Conservation (phyloP, 225 moss, liverwort and hornwort species). For the Marchantia paleacea region DNA sequence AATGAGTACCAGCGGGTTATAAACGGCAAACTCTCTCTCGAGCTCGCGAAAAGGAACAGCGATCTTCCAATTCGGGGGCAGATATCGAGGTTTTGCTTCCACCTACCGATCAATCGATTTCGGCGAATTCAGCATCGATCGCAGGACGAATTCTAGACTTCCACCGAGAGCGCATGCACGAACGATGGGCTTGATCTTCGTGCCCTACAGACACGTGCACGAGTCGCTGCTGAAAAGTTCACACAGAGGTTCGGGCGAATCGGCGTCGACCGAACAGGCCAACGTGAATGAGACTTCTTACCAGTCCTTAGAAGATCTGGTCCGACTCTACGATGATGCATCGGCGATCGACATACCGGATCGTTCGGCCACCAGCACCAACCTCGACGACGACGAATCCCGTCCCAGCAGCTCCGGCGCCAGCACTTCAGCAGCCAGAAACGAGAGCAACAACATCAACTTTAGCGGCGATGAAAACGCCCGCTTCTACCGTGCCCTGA, state of each 20-base stretch:
- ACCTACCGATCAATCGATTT: too few species aligned
- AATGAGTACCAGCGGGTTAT: too few species aligned
- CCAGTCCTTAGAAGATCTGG: slow-evolving; percentile 17
- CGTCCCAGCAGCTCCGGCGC: background rate
- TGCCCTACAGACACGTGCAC: slow-evolving; percentile 6
- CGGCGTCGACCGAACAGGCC: background rate
- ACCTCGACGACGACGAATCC: background rate
- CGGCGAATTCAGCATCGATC: too few species aligned
- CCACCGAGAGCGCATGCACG: too few species aligned
- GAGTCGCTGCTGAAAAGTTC: slow-evolving; percentile 2
- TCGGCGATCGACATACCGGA: background rate
- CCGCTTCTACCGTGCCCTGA: background rate
- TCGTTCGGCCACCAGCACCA: background rate
- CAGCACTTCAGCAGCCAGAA: background rate
- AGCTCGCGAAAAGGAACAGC: too few species aligned
- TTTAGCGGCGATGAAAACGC: too few species aligned
- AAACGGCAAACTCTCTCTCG: too few species aligned
- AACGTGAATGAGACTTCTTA: background rate
- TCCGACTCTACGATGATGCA: slow-evolving; percentile 4
- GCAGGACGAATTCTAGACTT: too few species aligned
- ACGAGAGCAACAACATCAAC: too few species aligned
- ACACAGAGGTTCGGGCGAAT: slow-evolving; percentile 4
- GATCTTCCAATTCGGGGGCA: too few species aligned
- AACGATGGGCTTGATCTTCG: slow-evolving; percentile 24
- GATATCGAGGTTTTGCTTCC: too few species aligned